Evolutionary conservation across 352 stramenopile genomes (phyloP), one percentile per base, ranked within the genome.

Genomic region (Poterioochromonas sp.): DNA sequence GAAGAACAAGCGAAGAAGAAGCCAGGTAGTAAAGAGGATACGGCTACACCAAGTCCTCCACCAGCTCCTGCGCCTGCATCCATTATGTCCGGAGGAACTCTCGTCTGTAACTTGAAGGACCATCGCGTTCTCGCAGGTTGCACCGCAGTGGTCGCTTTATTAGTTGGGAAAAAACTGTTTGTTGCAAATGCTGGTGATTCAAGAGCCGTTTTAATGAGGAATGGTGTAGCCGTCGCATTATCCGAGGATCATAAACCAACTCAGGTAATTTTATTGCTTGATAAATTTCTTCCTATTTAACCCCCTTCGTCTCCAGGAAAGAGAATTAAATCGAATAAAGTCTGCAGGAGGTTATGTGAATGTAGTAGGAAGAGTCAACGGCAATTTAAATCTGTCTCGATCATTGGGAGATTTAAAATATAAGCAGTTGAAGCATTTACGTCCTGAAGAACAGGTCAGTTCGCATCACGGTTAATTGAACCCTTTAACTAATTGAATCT

Each of bases 381-480:
- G 90, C 12, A 95, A 95, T 83, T 81, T 95, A 18, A 95, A 95
- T 80, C 78, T 95, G 37, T 92, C 86, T 34, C 83, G 90, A 39
- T 90, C 85, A 0, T 91, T 95, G 82, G 90, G 90, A 40, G 90
- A 95, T 85, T 80, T 95, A 39, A 94, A 93, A 82, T 95, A 87
- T 63, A 88, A 88, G 76, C 62, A 73, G 3, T 80, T 79, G 37
- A 76, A 34, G 11, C n/a, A 80, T 8, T 83, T 94, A 20, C 44
- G 76, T 1, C 86, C 86, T 1, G 74, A 82, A 2, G 85, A 90
- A 43, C 90, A 95, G 43, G 43, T 51, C 5, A 20, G 18, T n/a
- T n/a, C n/a, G n/a, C n/a, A n/a, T n/a, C n/a, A n/a, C n/a, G n/a
- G n/a, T n/a, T n/a, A n/a, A n/a, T n/a, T n/a, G n/a, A n/a, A n/a